These are phyloP conservation scores for Turritis glabra DNA, from an alignment of 345 rosid species.

Conservation along the genomic window DNA sequence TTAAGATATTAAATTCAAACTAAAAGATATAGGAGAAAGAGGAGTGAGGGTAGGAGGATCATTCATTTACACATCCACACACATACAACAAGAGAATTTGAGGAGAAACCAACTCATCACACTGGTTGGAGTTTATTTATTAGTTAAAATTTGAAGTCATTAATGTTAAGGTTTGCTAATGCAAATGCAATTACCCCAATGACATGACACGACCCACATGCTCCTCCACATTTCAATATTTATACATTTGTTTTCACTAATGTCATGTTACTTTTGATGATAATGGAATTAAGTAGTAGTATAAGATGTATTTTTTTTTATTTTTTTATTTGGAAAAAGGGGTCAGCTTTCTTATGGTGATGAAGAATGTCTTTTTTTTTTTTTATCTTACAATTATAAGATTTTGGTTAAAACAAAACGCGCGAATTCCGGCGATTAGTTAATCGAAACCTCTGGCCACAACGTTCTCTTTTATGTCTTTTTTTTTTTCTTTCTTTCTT, in stretches of 20 bases:
- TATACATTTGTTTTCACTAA: not conserved
- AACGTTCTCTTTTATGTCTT: conserved; percentile 25
- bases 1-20: too few species aligned
- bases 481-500: not conserved
- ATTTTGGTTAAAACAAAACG: conserved; percentile 24
- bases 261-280: conserved; percentile 19
- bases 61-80: not conserved
- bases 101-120: conserved; percentile 17
- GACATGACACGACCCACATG: conserved; percentile 40
- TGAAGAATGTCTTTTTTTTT: conserved; percentile 20
- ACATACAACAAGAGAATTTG: not conserved
- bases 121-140: not conserved
- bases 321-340: too few species aligned
- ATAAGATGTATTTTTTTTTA: too few species aligned
- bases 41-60: not conserved
- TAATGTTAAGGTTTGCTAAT: not conserved
- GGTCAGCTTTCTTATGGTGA: conserved; percentile 1
- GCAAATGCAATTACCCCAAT: conserved; percentile 29
- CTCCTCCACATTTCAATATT: conserved; percentile 19
- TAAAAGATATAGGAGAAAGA: too few species aligned
- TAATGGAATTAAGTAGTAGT: not conserved
- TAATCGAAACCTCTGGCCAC: conserved; percentile 22
- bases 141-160: not conserved
- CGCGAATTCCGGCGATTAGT: conserved; percentile 30
- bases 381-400: conserved; percentile 7